These are phyloP conservation scores for Paramecium pentaurelia DNA, from an alignment of 73 alveolate genomes.

Conservation along the genomic window DNA sequence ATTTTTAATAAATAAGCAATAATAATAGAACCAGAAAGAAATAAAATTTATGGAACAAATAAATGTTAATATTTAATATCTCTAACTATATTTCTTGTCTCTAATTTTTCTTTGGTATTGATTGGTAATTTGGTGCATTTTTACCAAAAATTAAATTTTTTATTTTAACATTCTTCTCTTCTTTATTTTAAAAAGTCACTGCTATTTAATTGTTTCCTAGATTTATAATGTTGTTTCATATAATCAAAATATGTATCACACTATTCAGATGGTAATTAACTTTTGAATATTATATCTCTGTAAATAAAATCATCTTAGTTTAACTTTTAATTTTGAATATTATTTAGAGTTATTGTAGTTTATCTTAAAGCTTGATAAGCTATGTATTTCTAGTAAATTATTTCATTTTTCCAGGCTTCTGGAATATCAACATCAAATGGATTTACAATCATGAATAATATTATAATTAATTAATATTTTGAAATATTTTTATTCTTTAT, in stretches of 20 bases:
- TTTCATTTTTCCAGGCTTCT: conserved; percentile 47
- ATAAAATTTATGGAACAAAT: neutral
- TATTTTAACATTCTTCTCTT: conserved; percentile 46
- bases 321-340: neutral
- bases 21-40: neutral
- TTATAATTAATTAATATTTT: neutral
- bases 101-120: neutral
- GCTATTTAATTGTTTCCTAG: neutral
- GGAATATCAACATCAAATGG: neutral
- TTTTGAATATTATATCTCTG: conserved; percentile 22
- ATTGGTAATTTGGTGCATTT: conserved; percentile 33
- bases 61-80: neutral
- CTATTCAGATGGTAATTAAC: neutral
- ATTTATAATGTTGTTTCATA: neutral
- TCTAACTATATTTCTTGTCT: neutral
- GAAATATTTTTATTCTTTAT: neutral
- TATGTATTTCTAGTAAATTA: neutral
- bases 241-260: conserved; percentile 3
- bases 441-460: neutral
- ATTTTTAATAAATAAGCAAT: conserved; percentile 17
- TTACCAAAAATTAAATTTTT: conserved; percentile 31
- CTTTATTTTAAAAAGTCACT: neutral
- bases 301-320: neutral
- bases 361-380: neutral
- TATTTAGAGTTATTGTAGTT: neutral